These are phyloP conservation scores for Diutina scorzettiae DNA, from an alignment of 1,139 yeast species.

Conservation along the genomic window DNA sequence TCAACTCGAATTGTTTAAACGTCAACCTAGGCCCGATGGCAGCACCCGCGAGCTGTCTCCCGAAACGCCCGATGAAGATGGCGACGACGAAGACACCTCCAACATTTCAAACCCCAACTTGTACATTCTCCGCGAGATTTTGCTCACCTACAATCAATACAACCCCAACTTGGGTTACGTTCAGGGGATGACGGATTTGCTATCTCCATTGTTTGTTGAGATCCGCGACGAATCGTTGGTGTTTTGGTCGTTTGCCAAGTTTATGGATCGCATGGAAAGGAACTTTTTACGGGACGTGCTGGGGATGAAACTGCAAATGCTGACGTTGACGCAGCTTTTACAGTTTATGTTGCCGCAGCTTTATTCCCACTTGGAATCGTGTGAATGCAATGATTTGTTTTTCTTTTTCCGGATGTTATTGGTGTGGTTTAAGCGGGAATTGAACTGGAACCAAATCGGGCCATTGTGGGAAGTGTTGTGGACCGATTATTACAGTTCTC, in stretches of 20 bases:
- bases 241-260: conserved; percentile 80
- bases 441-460: conserved; percentile 67
- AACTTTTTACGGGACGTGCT: conserved; percentile 84
- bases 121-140: conserved; percentile 59
- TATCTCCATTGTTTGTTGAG: conserved; percentile 75
- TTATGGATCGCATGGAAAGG: conserved; percentile 93
- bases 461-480: conserved; percentile 84
- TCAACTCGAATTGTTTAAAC: conserved; percentile 43
- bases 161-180: conserved; percentile 84
- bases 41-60: conserved; percentile 20
- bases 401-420: conserved; percentile 90
- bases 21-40: conserved; percentile 15
- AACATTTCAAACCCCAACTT: conserved; percentile 58
- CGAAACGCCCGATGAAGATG: conserved; percentile 28
- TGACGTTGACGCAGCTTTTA: conserved; percentile 67
- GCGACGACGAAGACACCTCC: conserved; percentile 36
- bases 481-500: conserved; percentile 79
- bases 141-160: conserved; percentile 76
- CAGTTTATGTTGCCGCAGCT: conserved; percentile 83
- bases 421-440: conserved; percentile 93
- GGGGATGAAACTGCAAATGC: conserved; percentile 86
- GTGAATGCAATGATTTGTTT: conserved; percentile 83
- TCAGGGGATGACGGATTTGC: conserved; percentile 93
- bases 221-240: conserved; percentile 69
- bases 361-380: conserved; percentile 69